phyloP scores from a whole-genome alignment of 2,329 filamentous ascomycete genomes.

The Pseudocercospora vitis region DNA sequence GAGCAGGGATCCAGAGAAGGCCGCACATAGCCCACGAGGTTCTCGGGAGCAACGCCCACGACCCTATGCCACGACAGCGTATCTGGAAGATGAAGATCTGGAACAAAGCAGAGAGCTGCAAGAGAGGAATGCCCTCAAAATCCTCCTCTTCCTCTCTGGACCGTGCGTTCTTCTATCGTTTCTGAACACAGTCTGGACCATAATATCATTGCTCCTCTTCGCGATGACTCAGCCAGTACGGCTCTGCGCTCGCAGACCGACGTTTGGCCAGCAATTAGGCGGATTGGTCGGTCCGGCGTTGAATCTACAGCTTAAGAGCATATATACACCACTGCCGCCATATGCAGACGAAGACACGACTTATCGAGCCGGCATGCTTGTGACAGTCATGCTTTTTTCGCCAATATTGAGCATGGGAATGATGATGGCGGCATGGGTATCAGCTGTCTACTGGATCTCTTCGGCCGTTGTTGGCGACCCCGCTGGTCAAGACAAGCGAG shows the following conservation, averaged over 20 bases:
- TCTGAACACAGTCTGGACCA: conserved; percentile 55
- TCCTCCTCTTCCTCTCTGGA: conserved; percentile 54
- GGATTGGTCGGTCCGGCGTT: conserved; percentile 55
- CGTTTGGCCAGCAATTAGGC: conserved; percentile 53
- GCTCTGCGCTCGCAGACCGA: conserved; percentile 51
- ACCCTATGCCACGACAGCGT: conserved; percentile 20
- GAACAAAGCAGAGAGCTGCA: conserved; percentile 42
- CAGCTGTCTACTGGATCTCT: conserved; percentile 60
- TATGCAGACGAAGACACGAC: conserved; percentile 40
- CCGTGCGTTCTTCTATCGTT: conserved; percentile 57
- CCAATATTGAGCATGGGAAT: conserved; percentile 59
- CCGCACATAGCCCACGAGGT: conserved; percentile 22
- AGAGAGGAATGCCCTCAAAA: conserved; percentile 47
- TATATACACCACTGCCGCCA: conserved; percentile 44
- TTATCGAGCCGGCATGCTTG: conserved; percentile 46
- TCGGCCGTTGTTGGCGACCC: conserved; percentile 59
- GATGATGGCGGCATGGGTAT: conserved; percentile 58
- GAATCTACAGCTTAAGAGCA: conserved; percentile 51
- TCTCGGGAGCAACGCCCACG: conserved; percentile 8
- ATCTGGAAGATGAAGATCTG: conserved; percentile 37
- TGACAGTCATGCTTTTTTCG: conserved; percentile 56
- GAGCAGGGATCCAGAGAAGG: conserved; percentile 31
- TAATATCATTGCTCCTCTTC: conserved; percentile 53
- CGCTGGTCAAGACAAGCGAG: conserved; percentile 56
- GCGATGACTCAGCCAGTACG: conserved; percentile 55